Evolutionary conservation across 2,329 filamentous ascomycete genomes (phyloP).

Genomic region (Coniochaeta prunicola): DNA sequence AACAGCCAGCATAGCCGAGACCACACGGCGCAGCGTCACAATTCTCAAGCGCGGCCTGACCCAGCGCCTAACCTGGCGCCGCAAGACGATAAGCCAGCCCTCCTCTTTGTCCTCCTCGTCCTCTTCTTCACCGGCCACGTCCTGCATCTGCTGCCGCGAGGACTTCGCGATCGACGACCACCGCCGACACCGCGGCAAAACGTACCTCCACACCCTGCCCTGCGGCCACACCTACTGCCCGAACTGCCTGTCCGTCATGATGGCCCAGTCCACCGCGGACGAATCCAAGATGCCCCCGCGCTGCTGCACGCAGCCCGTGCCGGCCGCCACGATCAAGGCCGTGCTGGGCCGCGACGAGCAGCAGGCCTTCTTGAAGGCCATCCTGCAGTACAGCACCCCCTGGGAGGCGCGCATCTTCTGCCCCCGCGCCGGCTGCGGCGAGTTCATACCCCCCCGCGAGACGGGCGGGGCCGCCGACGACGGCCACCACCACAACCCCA

Average conservation of each 20-base stretch:
- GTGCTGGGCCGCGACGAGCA: slow-evolving; percentile 45
- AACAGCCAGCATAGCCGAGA: slow-evolving; percentile 33
- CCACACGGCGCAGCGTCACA: slow-evolving; percentile 36
- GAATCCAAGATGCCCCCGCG: slow-evolving; percentile 56
- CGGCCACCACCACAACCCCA: not conserved
- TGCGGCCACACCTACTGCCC: slow-evolving; percentile 54
- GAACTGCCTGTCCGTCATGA: slow-evolving; percentile 44
- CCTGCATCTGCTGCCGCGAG: slow-evolving; percentile 50
- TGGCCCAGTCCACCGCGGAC: slow-evolving; percentile 45
- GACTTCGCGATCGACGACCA: slow-evolving; percentile 29
- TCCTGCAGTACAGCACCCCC: slow-evolving; percentile 50
- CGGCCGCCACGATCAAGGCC: slow-evolving; percentile 37
- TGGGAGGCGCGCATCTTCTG: slow-evolving; percentile 53
- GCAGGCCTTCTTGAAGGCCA: slow-evolving; percentile 46
- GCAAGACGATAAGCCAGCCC: slow-evolving; percentile 27
- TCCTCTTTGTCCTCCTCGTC: not conserved
- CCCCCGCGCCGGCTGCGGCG: slow-evolving; percentile 46
- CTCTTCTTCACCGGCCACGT: not conserved
- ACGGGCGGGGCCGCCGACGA: slow-evolving; percentile 34
- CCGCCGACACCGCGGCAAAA: not conserved
- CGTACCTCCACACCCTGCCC: slow-evolving; percentile 42
- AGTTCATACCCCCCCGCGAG: slow-evolving; percentile 48
- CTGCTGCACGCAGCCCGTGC: slow-evolving; percentile 51
- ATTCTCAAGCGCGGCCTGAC: slow-evolving; percentile 37
- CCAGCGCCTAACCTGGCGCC: slow-evolving; percentile 33